These are phyloP conservation scores for Cucurbita moschata DNA, from an alignment of 306 rosid species.

Conservation along the genomic window DNA sequence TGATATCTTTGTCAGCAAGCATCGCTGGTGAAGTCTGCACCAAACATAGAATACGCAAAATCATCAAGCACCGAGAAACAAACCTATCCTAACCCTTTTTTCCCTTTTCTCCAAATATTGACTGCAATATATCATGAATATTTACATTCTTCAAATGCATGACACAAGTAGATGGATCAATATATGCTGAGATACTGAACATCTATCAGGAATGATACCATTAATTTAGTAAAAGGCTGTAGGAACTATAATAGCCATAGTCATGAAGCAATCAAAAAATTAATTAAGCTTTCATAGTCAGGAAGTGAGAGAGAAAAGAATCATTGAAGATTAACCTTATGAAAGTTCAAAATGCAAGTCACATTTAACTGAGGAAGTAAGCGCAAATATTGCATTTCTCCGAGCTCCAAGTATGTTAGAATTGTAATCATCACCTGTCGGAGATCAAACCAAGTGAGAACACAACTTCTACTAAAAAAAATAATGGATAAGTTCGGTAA, in stretches of 20 bases:
- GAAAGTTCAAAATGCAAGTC: conserved; percentile 66
- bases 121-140: neutral
- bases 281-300: neutral
- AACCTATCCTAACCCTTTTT: neutral
- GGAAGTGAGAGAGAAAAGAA: neutral
- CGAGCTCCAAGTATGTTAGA: conserved; percentile 87
- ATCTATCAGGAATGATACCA: neutral
- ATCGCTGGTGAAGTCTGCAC: conserved; percentile 56
- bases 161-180: neutral
- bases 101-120: neutral
- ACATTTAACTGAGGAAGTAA: conserved; percentile 60
- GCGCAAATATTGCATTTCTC: conserved; percentile 58
- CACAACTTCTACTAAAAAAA: neutral
- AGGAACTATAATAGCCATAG: neutral
- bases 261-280: neutral
- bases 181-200: neutral
- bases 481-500: neutral
- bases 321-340: conserved; percentile 34
- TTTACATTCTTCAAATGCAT: neutral
- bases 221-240: neutral
- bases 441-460: conserved; percentile 14
- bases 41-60: neutral
- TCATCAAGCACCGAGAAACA: conserved; percentile 6
- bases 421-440: conserved; percentile 81
- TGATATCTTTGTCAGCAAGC: conserved; percentile 53